These are phyloP conservation scores for Ceratobasidium sp. DNA, from an alignment of 1,284 basidiomycete genomes.

Conservation along the genomic window DNA sequence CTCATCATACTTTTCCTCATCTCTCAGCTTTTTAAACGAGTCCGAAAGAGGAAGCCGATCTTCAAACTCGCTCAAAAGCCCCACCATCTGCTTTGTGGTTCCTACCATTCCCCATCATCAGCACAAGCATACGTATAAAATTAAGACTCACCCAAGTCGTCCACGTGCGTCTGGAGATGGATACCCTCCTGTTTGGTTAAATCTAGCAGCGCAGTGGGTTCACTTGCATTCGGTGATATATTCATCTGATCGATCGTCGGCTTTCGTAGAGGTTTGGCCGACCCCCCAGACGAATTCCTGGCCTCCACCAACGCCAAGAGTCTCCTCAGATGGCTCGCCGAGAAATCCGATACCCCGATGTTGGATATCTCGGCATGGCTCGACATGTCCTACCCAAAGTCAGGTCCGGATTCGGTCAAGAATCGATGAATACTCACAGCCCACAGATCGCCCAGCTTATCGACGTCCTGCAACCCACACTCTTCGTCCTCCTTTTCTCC, in stretches of 20 bases:
- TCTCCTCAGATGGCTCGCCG: conserved; percentile 33
- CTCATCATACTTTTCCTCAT: conserved; percentile 29
- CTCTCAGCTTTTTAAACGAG: conserved; percentile 32
- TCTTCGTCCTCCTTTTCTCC: conserved; percentile 29
- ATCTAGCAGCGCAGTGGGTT: conserved; percentile 32
- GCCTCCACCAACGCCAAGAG: conserved; percentile 34
- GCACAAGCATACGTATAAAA: background rate
- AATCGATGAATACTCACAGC: too few species aligned
- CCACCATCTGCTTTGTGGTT: conserved; percentile 38
- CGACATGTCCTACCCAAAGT: background rate
- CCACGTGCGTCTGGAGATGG: conserved; percentile 41
- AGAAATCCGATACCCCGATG: conserved; percentile 44
- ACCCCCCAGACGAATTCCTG: background rate
- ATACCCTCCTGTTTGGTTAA: conserved; percentile 38
- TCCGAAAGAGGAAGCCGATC: conserved; percentile 41
- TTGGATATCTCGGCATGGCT: conserved; percentile 26
- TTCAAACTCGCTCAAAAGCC: conserved; percentile 41
- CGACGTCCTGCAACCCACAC: conserved; percentile 27
- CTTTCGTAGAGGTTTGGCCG: conserved; percentile 8
- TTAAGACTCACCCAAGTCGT: conserved; percentile 38
- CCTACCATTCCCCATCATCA: conserved; percentile 21
- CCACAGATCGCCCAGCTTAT: conserved; percentile 32
- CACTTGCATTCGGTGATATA: conserved; percentile 35
- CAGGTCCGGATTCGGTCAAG: background rate
- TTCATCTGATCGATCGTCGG: conserved; percentile 42